Evolutionary conservation across 306 rosid species (phyloP), one percentile per base, ranked within the genome.

Genomic region (Trifolium fragiferum): DNA sequence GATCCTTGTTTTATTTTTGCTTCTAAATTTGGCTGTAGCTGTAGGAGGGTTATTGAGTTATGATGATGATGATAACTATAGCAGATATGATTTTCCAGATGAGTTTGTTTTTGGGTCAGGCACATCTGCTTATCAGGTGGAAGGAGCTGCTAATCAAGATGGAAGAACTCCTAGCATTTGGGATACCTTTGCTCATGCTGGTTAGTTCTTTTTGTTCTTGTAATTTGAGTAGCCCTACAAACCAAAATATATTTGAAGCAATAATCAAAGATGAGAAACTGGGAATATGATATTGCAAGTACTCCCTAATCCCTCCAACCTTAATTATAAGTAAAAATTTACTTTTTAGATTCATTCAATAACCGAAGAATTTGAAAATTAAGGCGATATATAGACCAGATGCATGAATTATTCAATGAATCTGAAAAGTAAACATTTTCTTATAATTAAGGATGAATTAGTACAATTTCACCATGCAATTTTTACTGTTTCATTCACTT

Each of bases 81-180:
- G 77, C 74, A 84, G 90, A 81, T 19, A 74, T 68, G 93, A 90
- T 41, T 92, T 92, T 50, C 93, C 96, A 1, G 8, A 46, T 8
- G 77, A 50, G 35, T 90, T 92, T 68, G 73, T 84, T 15, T 92
- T 92, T 67, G 92, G 98, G 10, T 82, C 98, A 2, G 86, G 80
- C 40, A 73, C 98, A 47, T 70, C 96, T 15, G 96, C 93, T 74
- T 92, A 88, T 76, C 96, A 92, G 87, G 89, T 86, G 49, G 97
- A 91, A 72, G 97, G 97, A 64, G 91, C 95, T 20, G 91, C 87
- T 3, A 47, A 61, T 12, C 70, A 92, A 79, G 97, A 92, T 69
- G 93, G 93, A 16, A 89, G 96, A 80, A 87, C 89, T 23, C 84
- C 89, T 0, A 86, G 97, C 84, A 86, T 92, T 27, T 88, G 89